Evolutionary conservation across 495 filamentous ascomycete genomes (phyloP), one percentile per base, ranked within the genome.

Genomic region (Penicillium tannophilum): DNA sequence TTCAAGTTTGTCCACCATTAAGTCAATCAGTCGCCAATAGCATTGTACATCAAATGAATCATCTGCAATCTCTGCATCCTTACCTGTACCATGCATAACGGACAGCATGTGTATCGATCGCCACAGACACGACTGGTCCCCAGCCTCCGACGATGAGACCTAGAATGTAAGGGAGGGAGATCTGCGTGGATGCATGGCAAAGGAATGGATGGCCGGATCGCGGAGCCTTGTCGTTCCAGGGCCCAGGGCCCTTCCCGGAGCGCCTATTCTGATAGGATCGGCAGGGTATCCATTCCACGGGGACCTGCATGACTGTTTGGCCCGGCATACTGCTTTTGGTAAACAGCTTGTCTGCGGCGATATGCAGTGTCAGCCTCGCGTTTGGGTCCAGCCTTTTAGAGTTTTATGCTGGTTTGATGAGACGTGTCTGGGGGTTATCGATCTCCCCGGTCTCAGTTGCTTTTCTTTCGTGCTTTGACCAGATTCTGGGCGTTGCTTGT

Each of bases 91-190:
- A 6, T 41, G 44, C 44, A 26, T 12, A 30, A 26, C 2, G 12
- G 6, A 14, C 4, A 54, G 20, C 52, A 42, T 30, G 14, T 19
- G 33, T 12, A 3, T 12, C 28, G 14, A 12, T 16, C 19, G 2
- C 48, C 48, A 35, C 30, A 6, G 19, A 48, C 14, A 11, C 30
- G 45, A 47, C 45, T 36, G 24, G 11, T 19, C 35, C n/a, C n/a
- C 31, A 24, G 33, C 31, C 28, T 52, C 9, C n/a, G 17, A 52
- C 33, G 26, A 12, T 50, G 36, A 20, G 9, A 20, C 45, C 20
- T 14, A 12, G 45, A 17, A 56, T 36, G 63, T 53, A 65, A 63
- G 63, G 63, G 63, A 23, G 42, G 28, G 42, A 2, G 63, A 65
- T 63, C 63, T 46, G 14, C 43, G 47, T 42, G 24, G 46, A 23